Conservation (phyloP, 169 alveolate genomes). For the Plasmodium cynomolgi region DNA sequence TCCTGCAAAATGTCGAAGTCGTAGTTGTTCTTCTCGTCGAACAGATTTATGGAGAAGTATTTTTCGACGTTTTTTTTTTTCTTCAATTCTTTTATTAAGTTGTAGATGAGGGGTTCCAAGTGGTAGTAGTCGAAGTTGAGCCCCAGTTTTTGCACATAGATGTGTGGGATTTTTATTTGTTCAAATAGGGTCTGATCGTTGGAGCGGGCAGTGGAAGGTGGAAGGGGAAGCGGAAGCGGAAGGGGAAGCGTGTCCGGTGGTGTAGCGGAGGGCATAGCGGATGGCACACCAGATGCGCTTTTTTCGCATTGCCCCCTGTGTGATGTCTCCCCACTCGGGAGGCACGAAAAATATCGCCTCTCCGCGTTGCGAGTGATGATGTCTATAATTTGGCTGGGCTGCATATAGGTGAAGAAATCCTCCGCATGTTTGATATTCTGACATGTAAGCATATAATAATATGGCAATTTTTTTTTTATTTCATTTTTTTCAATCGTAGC, state of each 20-base stretch:
- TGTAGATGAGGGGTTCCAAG: slow-evolving; percentile 39
- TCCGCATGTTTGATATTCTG: slow-evolving; percentile 10
- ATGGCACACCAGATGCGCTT: neutral
- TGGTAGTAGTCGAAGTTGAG: slow-evolving; percentile 21
- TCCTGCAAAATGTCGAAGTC: slow-evolving; percentile 48
- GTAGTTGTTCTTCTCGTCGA: slow-evolving; percentile 22
- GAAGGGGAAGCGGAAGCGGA: neutral
- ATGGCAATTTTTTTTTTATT: neutral
- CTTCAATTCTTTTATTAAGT: slow-evolving; percentile 34
- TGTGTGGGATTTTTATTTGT: slow-evolving; percentile 53
- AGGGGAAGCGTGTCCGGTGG: neutral
- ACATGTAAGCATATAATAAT: slow-evolving; percentile 29
- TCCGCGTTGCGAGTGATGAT: neutral
- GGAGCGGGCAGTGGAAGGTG: neutral
- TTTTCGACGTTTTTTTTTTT: slow-evolving; percentile 44
- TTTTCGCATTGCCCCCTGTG: neutral
- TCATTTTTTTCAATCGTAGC: neutral
- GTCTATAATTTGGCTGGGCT: slow-evolving; percentile 54
- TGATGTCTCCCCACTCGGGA: neutral
- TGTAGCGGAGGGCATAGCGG: neutral
- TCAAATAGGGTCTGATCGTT: slow-evolving; percentile 33
- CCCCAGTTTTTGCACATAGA: slow-evolving; percentile 51
- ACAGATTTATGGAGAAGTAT: slow-evolving; percentile 34
- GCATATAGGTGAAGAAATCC: slow-evolving; percentile 45
- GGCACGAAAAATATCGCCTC: neutral